phyloP scores from a whole-genome alignment of 1,284 basidiomycete species.

The Cutaneotrichosporon sp. region DNA sequence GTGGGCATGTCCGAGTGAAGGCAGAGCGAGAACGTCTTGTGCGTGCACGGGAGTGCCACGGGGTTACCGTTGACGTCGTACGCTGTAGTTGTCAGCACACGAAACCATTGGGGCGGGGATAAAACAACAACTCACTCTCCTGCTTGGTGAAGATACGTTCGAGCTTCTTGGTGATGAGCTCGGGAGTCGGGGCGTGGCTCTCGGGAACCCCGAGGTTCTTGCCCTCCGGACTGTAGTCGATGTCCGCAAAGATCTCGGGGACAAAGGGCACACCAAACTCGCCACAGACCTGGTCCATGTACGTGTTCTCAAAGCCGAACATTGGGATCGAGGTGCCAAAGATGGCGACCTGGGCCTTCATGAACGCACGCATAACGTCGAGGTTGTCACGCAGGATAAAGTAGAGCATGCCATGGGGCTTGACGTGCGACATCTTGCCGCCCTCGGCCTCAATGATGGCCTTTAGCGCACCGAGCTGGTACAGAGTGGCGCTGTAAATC shows the following conservation, averaged over 20 bases:
- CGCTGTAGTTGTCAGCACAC: too few relatives aligned
- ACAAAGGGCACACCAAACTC: slow-evolving; percentile 39
- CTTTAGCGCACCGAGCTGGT: slow-evolving; percentile 40
- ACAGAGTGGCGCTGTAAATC: slow-evolving; percentile 17
- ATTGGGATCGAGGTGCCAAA: slow-evolving; percentile 24
- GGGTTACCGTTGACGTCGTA: background rate
- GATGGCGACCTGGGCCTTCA: slow-evolving; percentile 33
- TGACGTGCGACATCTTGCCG: slow-evolving; percentile 33
- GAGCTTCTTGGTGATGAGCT: slow-evolving; percentile 65
- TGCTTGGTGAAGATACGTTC: slow-evolving; percentile 57
- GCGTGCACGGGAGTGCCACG: background rate
- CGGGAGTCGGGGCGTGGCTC: slow-evolving; percentile 9
- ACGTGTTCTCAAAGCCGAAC: slow-evolving; percentile 38
- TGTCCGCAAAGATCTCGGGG: slow-evolving; percentile 36
- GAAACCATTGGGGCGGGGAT: too few relatives aligned
- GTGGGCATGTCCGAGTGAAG: slow-evolving; percentile 28
- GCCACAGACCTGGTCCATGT: slow-evolving; percentile 34
- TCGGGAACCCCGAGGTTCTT: slow-evolving; percentile 35
- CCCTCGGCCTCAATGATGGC: slow-evolving; percentile 37
- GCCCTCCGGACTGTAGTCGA: slow-evolving; percentile 32
- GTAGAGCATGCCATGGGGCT: slow-evolving; percentile 22
- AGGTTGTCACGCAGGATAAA: slow-evolving; percentile 36
- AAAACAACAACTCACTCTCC: too few relatives aligned
- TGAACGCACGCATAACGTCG: slow-evolving; percentile 28
- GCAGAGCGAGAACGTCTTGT: slow-evolving; percentile 45